Percentiles rank a stretch among this genome's conserved stretches.
Conservation (phyloP, 2,329 filamentous ascomycete species). For the Microdochium paspali region DNA sequence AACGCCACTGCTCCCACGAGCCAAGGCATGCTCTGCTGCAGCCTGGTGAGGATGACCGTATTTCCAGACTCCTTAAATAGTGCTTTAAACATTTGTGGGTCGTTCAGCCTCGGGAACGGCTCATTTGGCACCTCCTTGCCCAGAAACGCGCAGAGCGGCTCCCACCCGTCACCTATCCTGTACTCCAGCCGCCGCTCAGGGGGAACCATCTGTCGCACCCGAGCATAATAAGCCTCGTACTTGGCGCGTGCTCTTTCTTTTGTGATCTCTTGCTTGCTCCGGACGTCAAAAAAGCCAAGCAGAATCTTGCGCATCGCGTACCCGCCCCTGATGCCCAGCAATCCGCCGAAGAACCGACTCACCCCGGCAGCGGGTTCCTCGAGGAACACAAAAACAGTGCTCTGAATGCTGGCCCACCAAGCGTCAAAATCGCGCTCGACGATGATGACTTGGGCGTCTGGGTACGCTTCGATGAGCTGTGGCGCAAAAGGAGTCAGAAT, state of each 20-base stretch:
- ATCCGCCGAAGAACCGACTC: slow-evolving; percentile 1
- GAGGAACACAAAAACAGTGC: slow-evolving; percentile 12
- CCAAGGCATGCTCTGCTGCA: too few species aligned
- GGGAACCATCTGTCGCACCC: slow-evolving; percentile 7
- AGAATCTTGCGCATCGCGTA: slow-evolving; percentile 5
- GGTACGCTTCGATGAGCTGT: slow-evolving; percentile 11
- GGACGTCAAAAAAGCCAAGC: slow-evolving; percentile 4
- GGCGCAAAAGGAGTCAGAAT: slow-evolving; percentile 7
- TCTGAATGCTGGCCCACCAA: slow-evolving; percentile 12
- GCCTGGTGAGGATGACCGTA: too few species aligned
- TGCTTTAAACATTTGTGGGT: too few species aligned
- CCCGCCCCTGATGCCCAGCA: slow-evolving; percentile 17
- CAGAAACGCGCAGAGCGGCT: slow-evolving; percentile 13
- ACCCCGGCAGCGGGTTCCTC: slow-evolving; percentile 1
- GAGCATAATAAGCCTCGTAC: slow-evolving; percentile 9
- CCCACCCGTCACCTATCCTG: slow-evolving; percentile 12
- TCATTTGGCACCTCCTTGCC: slow-evolving; percentile 7
- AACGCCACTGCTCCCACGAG: too few species aligned
- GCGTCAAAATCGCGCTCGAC: slow-evolving; percentile 11
- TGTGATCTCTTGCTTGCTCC: background rate
- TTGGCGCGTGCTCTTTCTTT: background rate
- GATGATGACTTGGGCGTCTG: slow-evolving; percentile 12
- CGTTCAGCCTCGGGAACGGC: slow-evolving; percentile 6
- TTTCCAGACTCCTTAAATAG: too few species aligned
- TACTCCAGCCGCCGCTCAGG: slow-evolving; percentile 10